Conservation (phyloP, 2,329 filamentous ascomycete genomes). For the Blastomyces emzantsi region DNA sequence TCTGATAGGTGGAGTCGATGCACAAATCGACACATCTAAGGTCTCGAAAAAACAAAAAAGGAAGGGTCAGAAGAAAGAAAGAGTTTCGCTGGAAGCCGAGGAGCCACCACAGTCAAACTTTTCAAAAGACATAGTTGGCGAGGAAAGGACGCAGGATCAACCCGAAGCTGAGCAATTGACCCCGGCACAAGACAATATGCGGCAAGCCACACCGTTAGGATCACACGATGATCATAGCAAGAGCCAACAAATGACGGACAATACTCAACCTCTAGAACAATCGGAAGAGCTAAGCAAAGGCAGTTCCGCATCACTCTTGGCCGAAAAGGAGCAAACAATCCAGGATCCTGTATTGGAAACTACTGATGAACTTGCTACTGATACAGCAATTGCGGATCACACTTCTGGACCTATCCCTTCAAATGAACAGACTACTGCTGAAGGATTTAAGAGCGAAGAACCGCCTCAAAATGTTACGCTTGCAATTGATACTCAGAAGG, state of each 20-base stretch:
- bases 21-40: slow-evolving; percentile 7
- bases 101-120: background rate
- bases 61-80: slow-evolving; percentile 22
- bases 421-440: background rate
- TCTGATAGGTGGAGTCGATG: slow-evolving; percentile 8
- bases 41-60: slow-evolving; percentile 22
- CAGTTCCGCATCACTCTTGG: background rate
- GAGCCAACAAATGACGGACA: background rate
- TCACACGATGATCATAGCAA: background rate
- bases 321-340: background rate
- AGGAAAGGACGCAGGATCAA: background rate
- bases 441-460: slow-evolving; percentile 6
- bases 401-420: background rate
- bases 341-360: background rate
- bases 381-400: background rate
- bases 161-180: background rate
- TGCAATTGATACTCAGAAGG: slow-evolving; percentile 12
- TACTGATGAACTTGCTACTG: background rate
- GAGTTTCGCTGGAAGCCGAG: slow-evolving; percentile 9
- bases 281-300: background rate
- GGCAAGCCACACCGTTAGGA: background rate
- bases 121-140: background rate
- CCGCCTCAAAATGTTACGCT: slow-evolving; percentile 1
- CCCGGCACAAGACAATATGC: background rate
- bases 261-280: background rate